These are phyloP conservation scores for Carex parvula DNA, from an alignment of 176 grass and related monocot genomes.

Conservation along the genomic window DNA sequence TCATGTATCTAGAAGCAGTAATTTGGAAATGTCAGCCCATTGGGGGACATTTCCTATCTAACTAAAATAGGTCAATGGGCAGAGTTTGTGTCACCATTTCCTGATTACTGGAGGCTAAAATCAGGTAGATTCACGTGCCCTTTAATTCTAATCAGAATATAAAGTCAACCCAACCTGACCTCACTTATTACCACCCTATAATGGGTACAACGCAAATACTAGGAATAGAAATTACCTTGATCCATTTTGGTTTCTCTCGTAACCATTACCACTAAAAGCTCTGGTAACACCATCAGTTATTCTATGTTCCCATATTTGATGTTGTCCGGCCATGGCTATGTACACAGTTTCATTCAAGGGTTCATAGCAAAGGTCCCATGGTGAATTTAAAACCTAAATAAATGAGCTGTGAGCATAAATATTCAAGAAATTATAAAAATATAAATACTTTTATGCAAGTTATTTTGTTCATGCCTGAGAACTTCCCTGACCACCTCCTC, in stretches of 20 bases:
- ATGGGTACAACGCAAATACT: not conserved
- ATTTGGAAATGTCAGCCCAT: not conserved
- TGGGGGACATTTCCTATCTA: not conserved
- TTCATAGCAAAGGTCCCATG: constrained; percentile 90
- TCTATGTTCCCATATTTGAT: constrained; percentile 91
- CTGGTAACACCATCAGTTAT: constrained; percentile 51
- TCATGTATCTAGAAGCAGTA: not conserved
- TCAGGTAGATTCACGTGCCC: not conserved
- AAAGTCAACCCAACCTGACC: not conserved
- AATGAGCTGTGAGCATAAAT: constrained; percentile 36
- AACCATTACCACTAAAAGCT: constrained; percentile 90
- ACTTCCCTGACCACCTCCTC: constrained; percentile 69
- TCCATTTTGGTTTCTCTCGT: constrained; percentile 89
- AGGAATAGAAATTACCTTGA: constrained; percentile 47
- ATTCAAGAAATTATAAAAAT: constrained; percentile 30
- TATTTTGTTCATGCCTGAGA: constrained; percentile 50
- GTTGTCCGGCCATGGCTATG: constrained; percentile 96
- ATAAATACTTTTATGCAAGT: constrained; percentile 13
- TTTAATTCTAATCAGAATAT: not conserved
- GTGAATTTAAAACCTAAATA: constrained; percentile 89
- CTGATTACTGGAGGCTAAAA: not conserved
- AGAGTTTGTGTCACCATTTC: not conserved
- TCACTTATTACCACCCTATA: constrained; percentile 11
- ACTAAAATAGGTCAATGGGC: not conserved
- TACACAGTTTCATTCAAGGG: constrained; percentile 61